phyloP scores from a whole-genome alignment of 495 filamentous ascomycete genomes.

The Penicillium atrosanguineum region DNA sequence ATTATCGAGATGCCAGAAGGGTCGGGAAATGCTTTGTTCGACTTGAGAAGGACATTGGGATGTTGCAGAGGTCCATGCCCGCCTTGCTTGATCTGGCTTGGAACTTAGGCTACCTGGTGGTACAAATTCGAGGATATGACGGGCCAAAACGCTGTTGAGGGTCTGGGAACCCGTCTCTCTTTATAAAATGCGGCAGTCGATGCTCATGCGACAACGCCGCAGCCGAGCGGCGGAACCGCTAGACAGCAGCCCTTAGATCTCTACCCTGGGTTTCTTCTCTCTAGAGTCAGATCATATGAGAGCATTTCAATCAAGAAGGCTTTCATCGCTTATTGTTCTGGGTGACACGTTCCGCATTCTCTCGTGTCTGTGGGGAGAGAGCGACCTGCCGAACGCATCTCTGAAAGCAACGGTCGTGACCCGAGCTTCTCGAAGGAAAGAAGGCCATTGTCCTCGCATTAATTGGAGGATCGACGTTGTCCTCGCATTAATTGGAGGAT shows the following conservation, averaged over 20 bases:
- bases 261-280: background rate
- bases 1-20: background rate
- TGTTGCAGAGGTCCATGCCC: background rate
- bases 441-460: slow-evolving; percentile 4
- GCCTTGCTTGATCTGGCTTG: background rate
- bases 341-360: slow-evolving; percentile 6
- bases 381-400: background rate
- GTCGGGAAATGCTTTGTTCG: background rate
- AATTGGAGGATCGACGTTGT: slow-evolving; percentile 3
- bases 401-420: background rate
- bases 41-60: background rate
- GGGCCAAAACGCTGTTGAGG: background rate
- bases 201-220: background rate
- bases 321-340: background rate
- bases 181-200: background rate
- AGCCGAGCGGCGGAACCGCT: background rate
- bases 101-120: background rate
- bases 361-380: background rate
- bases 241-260: background rate
- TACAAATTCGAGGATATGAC: background rate
- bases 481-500: background rate
- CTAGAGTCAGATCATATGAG: background rate
- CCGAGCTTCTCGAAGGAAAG: background rate
- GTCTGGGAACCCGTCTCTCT: background rate
- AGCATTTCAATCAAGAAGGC: background rate